Evolutionary conservation across 345 rosid species (phyloP), one percentile per base, ranked within the genome.

Genomic region (Hibiscus tridactylites): DNA sequence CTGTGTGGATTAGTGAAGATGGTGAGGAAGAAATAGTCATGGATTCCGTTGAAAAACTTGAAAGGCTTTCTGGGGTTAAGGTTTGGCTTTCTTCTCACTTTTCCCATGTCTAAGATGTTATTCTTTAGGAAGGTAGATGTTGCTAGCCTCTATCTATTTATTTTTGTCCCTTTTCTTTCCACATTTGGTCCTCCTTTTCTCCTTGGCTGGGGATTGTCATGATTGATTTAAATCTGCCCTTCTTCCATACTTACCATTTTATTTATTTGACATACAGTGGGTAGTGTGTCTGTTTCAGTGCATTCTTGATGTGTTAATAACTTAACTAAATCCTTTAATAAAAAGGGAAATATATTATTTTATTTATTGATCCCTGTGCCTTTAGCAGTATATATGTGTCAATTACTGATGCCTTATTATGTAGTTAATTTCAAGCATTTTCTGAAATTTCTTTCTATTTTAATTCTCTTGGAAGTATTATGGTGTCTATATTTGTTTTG

Each of bases 1-100:
- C 99, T 10, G 61, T 95, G 31, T 95, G 99, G 99, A 83, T 81
- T 17, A 92, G 97, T 76, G 94, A 87, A 76, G 99, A 95, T 77
- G 94, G 87, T 26, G 83, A 85, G 76, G 98, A 95, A 87, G 58
- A 88, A 21, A 64, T 81, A 26, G 94, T 95, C 59, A 82, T 95
- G 85, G 94, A 90, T 79, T 95, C 97, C 35, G 84, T 95, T 53
- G 80, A 90, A 42, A 88, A 85, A 79, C 98, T 95, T 78, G 94
- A 95, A 86, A 83, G 81, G 74, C 94, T 88, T 81, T 91, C 99
- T 63, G 99, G 99, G 71, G 86, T 74, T 71, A 87, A 92, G 98
- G 99, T 92, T 69, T 76, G 67, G 10, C 73, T 56, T 63, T 61
- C 54, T 61, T 24, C 16, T 61, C 17, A 21, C 5, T 3, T 47